Conservation (phyloP, 2,329 filamentous ascomycete genomes). For the Pseudocercospora eumusae region DNA sequence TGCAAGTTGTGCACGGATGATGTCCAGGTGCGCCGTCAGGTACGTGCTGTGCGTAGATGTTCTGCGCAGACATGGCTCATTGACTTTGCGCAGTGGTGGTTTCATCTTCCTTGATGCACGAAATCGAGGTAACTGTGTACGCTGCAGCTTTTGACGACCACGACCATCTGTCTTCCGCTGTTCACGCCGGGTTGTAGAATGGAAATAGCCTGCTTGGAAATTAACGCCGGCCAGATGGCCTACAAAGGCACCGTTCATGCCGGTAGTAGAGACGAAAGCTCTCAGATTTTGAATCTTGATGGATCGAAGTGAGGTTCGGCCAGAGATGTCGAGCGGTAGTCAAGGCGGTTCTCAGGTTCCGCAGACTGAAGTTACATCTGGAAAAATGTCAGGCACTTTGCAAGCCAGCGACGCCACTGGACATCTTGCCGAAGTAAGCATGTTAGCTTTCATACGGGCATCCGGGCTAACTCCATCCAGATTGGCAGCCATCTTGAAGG, state of each 20-base stretch:
- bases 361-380: not conserved
- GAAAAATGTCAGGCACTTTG: not conserved
- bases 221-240: not conserved
- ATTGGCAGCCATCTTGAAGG: not conserved
- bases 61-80: not conserved
- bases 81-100: not conserved
- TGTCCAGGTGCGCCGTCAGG: not conserved
- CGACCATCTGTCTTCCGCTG: not conserved
- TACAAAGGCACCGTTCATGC: not conserved
- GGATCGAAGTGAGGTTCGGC: not conserved
- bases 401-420: not conserved
- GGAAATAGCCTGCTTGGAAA: not conserved
- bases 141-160: not conserved
- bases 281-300: not conserved
- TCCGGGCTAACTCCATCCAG: not conserved
- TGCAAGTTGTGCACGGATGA: not conserved
- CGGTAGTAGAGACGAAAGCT: not conserved
- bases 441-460: not conserved
- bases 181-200: not conserved
- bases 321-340: not conserved
- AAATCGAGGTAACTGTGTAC: not conserved
- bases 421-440: not conserved
- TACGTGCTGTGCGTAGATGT: not conserved
- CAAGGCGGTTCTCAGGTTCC: not conserved
- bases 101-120: not conserved